Base-by-base conservation (phyloP, 2,329 filamentous ascomycete species). In the Stromatinia cepivora region DNA sequence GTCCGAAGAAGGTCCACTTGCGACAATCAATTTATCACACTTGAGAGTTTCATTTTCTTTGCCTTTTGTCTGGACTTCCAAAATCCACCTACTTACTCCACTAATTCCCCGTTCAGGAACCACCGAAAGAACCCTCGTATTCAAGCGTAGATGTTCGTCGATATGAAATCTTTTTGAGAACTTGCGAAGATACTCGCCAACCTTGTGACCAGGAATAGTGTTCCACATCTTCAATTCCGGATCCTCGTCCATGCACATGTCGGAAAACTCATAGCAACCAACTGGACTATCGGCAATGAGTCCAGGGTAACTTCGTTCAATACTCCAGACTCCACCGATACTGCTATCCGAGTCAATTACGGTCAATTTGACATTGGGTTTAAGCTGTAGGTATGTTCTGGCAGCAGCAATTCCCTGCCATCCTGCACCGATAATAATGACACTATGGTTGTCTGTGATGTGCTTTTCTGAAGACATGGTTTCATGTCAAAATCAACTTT, bases 271-370 rank as follows among this genome's bases (percentile, higher is more conserved):
- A 73, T 88, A 92, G 0, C 87, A 90, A 1, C 90, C 90, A 20
- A 88, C 78, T 76, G 91, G 85, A 75, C 92, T 93, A 79, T 93
- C 93, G 66, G 86, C 88, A 73, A 88, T 89, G 56, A 94, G 83
- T 1, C 86, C 87, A 0, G 87, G 85, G 76, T 93, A 90, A 1
- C 92, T 78, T 1, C 90, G 84, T 52, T 89, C 82, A 69, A 86
- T 81, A 25, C 87, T 85, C 91, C 90, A 93, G 13, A 88, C 88
- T 4, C 91, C 91, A 0, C 91, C 91, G 6, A 88, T 75, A 0
- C 84, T 85, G 15, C 81, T 78, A 25, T 83, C 82, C 8, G 81
- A 79, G 59, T 92, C 90, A 46, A 91, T 79, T n/a, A 92, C 76
- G 0, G 83, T 80, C 39, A 91, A 76, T 3, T 83, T 82, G 65